Conservation (phyloP, 2,329 filamentous ascomycete genomes). For the Endoconidiophora laricicola region DNA sequence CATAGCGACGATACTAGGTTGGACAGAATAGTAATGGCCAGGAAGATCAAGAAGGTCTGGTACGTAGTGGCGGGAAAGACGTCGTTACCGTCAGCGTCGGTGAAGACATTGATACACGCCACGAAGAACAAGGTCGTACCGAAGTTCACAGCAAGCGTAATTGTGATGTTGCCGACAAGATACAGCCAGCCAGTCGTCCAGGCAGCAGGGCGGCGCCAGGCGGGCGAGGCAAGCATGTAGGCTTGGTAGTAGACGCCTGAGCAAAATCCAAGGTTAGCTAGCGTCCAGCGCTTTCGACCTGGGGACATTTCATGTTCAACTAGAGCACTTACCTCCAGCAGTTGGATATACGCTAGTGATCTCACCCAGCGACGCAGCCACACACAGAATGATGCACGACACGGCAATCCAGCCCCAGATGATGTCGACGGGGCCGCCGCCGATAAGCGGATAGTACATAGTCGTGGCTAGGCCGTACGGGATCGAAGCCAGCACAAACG, state of each 20-base stretch:
- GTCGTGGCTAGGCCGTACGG: conserved; percentile 60
- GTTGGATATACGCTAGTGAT: conserved; percentile 63
- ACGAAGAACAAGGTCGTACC: conserved; percentile 52
- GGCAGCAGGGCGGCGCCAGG: conserved; percentile 44
- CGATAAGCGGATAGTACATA: conserved; percentile 47
- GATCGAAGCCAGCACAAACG: conserved; percentile 58
- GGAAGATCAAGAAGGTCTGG: conserved; percentile 56
- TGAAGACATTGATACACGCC: conserved; percentile 39
- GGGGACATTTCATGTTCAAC: background rate
- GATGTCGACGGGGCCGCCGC: conserved; percentile 50
- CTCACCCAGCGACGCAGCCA: conserved; percentile 54
- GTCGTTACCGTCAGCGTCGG: conserved; percentile 25
- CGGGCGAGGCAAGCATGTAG: conserved; percentile 50
- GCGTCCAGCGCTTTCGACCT: background rate
- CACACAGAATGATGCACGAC: conserved; percentile 53
- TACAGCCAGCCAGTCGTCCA: conserved; percentile 66
- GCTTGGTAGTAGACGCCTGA: conserved; percentile 59
- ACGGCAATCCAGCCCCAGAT: conserved; percentile 59
- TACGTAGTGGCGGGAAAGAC: conserved; percentile 36
- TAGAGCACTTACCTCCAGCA: conserved; percentile 37
- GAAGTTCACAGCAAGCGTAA: conserved; percentile 70
- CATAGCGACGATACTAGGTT: conserved; percentile 49
- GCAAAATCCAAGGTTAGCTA: conserved; percentile 2
- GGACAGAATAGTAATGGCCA: conserved; percentile 47
- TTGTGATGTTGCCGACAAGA: conserved; percentile 65